Base-by-base conservation (phyloP, 2,329 filamentous ascomycete genomes). In the Penicillium sp. region DNA sequence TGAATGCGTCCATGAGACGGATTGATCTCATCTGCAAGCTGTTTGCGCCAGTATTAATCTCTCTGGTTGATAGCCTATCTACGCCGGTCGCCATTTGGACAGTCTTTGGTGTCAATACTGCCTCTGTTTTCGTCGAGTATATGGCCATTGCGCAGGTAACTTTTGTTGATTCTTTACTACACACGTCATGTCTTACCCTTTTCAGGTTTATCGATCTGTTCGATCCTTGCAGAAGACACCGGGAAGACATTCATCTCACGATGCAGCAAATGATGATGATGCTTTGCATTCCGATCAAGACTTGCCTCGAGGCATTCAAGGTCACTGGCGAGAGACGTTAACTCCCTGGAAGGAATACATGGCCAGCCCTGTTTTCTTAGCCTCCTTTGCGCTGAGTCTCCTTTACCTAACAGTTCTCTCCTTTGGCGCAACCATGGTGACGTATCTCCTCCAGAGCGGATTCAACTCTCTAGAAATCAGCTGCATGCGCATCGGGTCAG, bases 11-110 rank as follows among this genome's bases (percentile, higher is more conserved):
- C 7, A 77, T 78, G 73, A 63, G 75, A 37, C 64, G 73, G 6
- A 77, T 79, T 42, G 75, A 79, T 45, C 64, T 79, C 3, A 64
- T 71, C 29, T 78, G 75, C 62, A 79, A 78, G 51, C 67, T 78
- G 10, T 41, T 74, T 18, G 70, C 71, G 0, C 75, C 75, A 1
- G 62, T 77, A 5, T 54, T 71, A 6, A 72, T 76, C 14, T 72
- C 74, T 0, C 35, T 70, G 5, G 47, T 76, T 9, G 62, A 67
- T 17, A 61, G 71, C 10, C 59, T 61, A 5, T 72, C 68, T 1
- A 65, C 69, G 0, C 59, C 50, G 3, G 40, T 65, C 10, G 73
- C 73, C 2, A 68, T 77, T 2, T 46, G 71, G 38, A 64, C 65
- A 12, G 71, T 73, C 4, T 62, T 71, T 1, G 51, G 56, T 6